phyloP scores from a whole-genome alignment of 148 eudicot species.

The Amaranthus palmeri region DNA sequence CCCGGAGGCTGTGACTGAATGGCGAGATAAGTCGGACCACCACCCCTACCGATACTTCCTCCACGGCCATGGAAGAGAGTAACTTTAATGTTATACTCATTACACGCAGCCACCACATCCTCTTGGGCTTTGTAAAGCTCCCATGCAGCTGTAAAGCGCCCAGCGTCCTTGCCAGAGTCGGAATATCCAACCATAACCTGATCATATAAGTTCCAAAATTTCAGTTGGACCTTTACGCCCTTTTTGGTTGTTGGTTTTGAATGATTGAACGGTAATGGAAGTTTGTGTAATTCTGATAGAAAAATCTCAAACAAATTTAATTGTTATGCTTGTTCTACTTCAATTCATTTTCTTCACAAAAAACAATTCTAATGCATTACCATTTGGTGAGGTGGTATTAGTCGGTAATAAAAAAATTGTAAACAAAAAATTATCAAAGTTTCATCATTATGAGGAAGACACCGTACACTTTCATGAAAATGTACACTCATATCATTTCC shows the following conservation, averaged over 20 bases:
- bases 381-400: no score
- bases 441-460: no score
- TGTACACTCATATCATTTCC: no score
- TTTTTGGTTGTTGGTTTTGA: neutral
- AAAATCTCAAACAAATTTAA: no score
- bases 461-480: no score
- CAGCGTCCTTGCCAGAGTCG: conserved; percentile 90
- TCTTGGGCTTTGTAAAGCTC: conserved; percentile 95
- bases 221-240: neutral
- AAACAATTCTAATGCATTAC: no score
- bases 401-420: no score
- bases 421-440: no score
- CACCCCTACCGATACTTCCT: conserved; percentile 92
- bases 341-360: no score
- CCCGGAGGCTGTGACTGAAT: conserved; percentile 97
- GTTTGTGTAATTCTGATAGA: no score
- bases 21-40: conserved; percentile 91
- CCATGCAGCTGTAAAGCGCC: conserved; percentile 96
- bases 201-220: conserved; percentile 16
- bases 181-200: conserved; percentile 98
- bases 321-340: no score
- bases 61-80: conserved; percentile 94
- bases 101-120: conserved; percentile 88
- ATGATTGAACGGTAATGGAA: neutral
- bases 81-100: conserved; percentile 67